Conservation (phyloP, 768 basidiomycete genomes). For the Suillus ampliporus region DNA sequence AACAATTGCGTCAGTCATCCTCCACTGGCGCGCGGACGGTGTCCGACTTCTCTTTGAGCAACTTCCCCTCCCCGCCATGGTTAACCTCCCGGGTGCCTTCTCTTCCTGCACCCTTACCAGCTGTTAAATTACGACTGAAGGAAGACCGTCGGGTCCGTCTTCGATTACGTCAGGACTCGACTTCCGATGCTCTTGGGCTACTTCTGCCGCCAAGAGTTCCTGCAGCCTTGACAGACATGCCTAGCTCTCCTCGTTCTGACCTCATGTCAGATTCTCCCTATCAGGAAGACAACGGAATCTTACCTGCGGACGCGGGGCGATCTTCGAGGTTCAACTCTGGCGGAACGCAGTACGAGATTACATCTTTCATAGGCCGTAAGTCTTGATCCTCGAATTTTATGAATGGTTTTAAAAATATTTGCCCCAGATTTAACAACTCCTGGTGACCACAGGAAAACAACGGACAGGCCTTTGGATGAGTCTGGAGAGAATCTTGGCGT, state of each 20-base stretch:
- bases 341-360: constrained; percentile 70
- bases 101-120: constrained; percentile 20
- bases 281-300: constrained; percentile 17
- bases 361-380: constrained; percentile 70
- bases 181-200: background rate
- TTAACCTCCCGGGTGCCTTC: constrained; percentile 23
- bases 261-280: constrained; percentile 25
- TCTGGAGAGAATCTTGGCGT: constrained; percentile 10
- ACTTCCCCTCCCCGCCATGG: constrained; percentile 69
- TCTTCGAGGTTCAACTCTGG: constrained; percentile 43
- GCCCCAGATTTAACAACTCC: constrained; percentile 42
- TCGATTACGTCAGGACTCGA: background rate
- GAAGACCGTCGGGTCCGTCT: constrained; percentile 28
- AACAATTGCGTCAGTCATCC: constrained; percentile 22
- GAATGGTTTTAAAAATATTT: constrained; percentile 7
- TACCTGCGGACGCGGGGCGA: constrained; percentile 21
- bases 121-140: constrained; percentile 25
- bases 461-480: constrained; percentile 14
- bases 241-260: constrained; percentile 19
- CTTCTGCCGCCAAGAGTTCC: constrained; percentile 29
- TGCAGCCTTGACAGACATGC: constrained; percentile 28
- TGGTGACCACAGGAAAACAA: constrained; percentile 15
- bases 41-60: constrained; percentile 70
- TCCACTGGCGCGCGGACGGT: constrained; percentile 34
- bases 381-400: constrained; percentile 11